phyloP scores from a whole-genome alignment of 805 yeast genomes.

The Candida sithepensis region DNA sequence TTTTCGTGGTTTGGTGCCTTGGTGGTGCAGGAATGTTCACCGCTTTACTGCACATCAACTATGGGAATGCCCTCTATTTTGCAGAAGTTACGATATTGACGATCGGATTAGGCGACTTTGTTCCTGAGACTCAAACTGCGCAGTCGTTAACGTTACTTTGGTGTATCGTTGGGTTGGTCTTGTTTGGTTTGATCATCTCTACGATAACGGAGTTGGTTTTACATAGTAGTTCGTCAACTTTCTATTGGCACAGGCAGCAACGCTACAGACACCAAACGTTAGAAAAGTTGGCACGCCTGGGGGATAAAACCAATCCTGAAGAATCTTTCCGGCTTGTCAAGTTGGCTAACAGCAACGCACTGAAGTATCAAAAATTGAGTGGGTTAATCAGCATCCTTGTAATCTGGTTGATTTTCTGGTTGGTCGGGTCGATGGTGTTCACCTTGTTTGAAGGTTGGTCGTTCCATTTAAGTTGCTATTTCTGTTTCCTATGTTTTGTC shows the following conservation, averaged over 20 bases:
- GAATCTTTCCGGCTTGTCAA: slow-evolving; percentile 53
- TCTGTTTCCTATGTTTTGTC: slow-evolving; percentile 67
- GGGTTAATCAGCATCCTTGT: slow-evolving; percentile 39
- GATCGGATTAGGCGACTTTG: slow-evolving; percentile 75
- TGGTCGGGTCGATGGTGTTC: slow-evolving; percentile 70
- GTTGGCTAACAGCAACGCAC: slow-evolving; percentile 41
- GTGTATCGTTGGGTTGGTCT: slow-evolving; percentile 65
- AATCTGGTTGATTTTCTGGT: slow-evolving; percentile 57
- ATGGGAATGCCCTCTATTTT: slow-evolving; percentile 69
- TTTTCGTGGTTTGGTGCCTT: slow-evolving; percentile 64
- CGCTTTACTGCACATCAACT: slow-evolving; percentile 41
- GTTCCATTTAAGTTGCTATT: slow-evolving; percentile 70
- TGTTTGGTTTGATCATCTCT: slow-evolving; percentile 70
- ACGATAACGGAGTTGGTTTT: slow-evolving; percentile 64
- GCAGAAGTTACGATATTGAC: slow-evolving; percentile 73
- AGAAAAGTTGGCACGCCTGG: slow-evolving; percentile 14
- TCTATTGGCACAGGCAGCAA: slow-evolving; percentile 66
- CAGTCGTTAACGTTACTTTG: slow-evolving; percentile 59
- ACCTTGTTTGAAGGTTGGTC: slow-evolving; percentile 62
- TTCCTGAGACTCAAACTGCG: slow-evolving; percentile 50
- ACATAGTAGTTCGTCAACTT: slow-evolving; percentile 57
- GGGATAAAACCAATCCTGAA: slow-evolving; percentile 2
- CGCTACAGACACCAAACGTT: slow-evolving; percentile 37
- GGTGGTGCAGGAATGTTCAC: slow-evolving; percentile 65
- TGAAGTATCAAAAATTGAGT: slow-evolving; percentile 33